Percentiles rank a stretch among this genome's conserved stretches.
These are phyloP conservation scores for Colletotrichum phormii DNA, from an alignment of 2,329 filamentous ascomycete species.

Conservation along the genomic window DNA sequence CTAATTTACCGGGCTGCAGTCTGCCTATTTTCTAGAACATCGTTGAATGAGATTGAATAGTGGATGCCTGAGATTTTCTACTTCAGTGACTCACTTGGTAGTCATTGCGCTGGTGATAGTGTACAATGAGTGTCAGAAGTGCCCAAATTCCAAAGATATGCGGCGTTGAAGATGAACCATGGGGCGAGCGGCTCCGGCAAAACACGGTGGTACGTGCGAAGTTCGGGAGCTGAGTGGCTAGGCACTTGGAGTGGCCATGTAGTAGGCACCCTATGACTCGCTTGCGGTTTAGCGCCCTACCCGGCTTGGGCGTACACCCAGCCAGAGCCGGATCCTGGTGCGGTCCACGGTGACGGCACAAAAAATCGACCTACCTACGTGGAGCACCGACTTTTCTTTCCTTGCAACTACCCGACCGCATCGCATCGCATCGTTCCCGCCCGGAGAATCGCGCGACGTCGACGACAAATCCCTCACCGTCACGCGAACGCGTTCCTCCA, in stretches of 20 bases:
- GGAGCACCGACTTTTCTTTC: constrained; percentile 36
- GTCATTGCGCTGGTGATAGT: background rate
- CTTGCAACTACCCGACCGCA: constrained; percentile 26
- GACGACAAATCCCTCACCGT: constrained; percentile 30
- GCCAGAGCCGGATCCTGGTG: constrained; percentile 28
- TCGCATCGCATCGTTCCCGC: constrained; percentile 34
- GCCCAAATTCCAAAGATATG: background rate
- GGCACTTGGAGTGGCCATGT: constrained; percentile 5
- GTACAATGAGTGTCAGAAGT: background rate
- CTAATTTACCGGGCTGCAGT: background rate
- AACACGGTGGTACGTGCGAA: constrained; percentile 17
- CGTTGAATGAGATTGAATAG: background rate
- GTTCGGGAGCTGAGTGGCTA: background rate
- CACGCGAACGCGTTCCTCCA: constrained; percentile 33
- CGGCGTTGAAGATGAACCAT: constrained; percentile 2
- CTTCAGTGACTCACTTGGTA: background rate
- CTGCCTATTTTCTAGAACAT: background rate
- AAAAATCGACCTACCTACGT: constrained; percentile 32
- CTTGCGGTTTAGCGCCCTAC: constrained; percentile 36
- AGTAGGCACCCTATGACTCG: constrained; percentile 27
- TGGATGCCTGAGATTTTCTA: background rate
- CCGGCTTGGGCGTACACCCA: constrained; percentile 25
- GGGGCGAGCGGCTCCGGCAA: background rate
- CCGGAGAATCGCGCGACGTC: constrained; percentile 32
- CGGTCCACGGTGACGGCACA: constrained; percentile 27